phyloP scores from a whole-genome alignment of 768 basidiomycete genomes.

The Mycena floridula region DNA sequence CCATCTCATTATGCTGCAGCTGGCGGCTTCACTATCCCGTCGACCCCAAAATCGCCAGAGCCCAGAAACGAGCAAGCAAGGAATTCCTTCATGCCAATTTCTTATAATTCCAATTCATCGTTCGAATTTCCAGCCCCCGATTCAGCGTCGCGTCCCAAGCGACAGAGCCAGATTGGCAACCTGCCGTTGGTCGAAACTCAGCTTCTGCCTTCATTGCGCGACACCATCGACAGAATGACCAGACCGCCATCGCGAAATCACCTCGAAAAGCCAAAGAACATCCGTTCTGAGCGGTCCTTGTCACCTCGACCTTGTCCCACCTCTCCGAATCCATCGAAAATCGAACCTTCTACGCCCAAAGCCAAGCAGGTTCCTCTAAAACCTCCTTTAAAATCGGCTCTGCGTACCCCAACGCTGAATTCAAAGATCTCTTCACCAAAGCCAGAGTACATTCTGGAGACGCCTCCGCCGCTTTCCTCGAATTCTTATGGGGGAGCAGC shows the following conservation, averaged over 20 bases:
- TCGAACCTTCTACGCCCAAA: constrained; percentile 17
- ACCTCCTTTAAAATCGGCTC: constrained; percentile 30
- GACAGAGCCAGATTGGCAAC: constrained; percentile 41
- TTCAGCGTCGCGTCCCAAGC: constrained; percentile 16
- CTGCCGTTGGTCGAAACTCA: constrained; percentile 59
- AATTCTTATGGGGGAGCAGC: too few species aligned
- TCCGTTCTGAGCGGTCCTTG: not conserved
- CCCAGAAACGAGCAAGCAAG: not conserved
- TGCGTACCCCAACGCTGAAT: constrained; percentile 29
- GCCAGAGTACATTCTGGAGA: constrained; percentile 11
- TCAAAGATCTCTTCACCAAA: constrained; percentile 19
- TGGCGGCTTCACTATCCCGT: constrained; percentile 28
- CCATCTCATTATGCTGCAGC: constrained; percentile 54
- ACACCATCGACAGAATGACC: constrained; percentile 75
- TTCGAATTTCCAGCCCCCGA: constrained; percentile 20
- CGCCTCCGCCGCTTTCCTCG: constrained; percentile 5
- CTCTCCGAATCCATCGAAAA: constrained; percentile 12
- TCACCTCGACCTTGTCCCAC: constrained; percentile 3
- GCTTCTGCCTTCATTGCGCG: constrained; percentile 62
- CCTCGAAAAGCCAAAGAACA: not conserved
- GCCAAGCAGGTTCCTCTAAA: constrained; percentile 24
- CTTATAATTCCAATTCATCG: constrained; percentile 24
- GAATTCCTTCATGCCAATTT: constrained; percentile 11
- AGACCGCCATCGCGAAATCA: constrained; percentile 31
- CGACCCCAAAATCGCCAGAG: constrained; percentile 7